A percentile compares a stretch with the other conserved stretches of the same genome.
Evolutionary conservation across 208 protist genomes (phyloP).

Genomic region (Balamuthia mandrillaris): DNA sequence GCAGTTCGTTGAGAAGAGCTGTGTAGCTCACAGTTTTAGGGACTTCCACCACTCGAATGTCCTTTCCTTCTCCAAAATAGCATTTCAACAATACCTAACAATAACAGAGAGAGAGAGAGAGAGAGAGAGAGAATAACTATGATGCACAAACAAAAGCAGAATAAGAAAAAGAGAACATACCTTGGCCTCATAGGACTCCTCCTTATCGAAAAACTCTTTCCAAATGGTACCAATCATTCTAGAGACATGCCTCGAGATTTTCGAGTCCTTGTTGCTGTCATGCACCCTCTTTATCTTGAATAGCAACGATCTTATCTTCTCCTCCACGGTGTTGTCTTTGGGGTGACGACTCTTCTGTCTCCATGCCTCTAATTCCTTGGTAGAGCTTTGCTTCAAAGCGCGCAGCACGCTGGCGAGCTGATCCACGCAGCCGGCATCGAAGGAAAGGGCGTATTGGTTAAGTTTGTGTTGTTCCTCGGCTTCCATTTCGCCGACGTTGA

Average conservation of each 20-base stretch:
- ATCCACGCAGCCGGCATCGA: neutral
- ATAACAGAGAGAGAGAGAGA: neutral
- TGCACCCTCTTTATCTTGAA: constrained; percentile 15
- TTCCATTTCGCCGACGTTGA: constrained; percentile 33
- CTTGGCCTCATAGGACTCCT: neutral
- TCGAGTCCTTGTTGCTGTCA: neutral
- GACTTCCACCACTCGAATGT: constrained; percentile 20
- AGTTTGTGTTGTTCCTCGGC: constrained; percentile 1
- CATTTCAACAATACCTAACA: neutral
- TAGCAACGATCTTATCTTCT: neutral
- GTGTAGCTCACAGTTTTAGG: neutral
- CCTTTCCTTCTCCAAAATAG: neutral
- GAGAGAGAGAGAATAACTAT: neutral
- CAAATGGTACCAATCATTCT: neutral
- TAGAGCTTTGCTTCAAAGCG: neutral
- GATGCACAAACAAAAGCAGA: neutral
- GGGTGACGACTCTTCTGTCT: neutral
- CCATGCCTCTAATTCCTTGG: neutral
- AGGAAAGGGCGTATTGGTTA: neutral
- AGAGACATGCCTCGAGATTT: neutral
- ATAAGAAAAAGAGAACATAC: neutral
- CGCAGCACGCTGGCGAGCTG: neutral
- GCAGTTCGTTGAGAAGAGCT: neutral
- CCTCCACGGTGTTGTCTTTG: neutral
- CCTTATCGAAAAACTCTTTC: neutral